Conservation (phyloP, 1,284 basidiomycete genomes). For the Pseudozyma sp. region DNA sequence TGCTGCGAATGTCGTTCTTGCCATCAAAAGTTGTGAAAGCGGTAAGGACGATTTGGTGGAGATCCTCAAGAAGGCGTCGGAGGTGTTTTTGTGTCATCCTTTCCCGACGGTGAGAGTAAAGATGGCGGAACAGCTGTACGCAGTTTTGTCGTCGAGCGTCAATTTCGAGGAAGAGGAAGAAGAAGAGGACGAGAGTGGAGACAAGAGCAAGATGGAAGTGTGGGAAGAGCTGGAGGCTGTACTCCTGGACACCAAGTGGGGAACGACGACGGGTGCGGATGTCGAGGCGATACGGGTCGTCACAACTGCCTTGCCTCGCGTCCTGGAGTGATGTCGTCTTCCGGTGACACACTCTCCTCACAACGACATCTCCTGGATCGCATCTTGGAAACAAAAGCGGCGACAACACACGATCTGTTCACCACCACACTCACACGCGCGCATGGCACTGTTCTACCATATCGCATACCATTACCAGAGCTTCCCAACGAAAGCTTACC, state of each 20-base stretch:
- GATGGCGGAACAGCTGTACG: slow-evolving; percentile 46
- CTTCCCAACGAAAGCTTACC: background rate
- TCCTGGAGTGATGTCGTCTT: background rate
- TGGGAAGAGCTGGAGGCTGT: slow-evolving; percentile 21
- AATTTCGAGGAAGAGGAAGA: slow-evolving; percentile 10
- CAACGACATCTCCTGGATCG: no score
- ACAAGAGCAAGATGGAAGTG: slow-evolving; percentile 1
- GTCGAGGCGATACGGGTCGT: background rate
- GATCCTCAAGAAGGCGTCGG: background rate
- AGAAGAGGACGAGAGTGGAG: background rate
- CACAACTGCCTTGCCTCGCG: background rate
- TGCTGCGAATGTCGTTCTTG: slow-evolving; percentile 16
- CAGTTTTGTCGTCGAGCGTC: slow-evolving; percentile 20
- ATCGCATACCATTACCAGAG: no score
- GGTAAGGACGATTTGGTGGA: background rate
- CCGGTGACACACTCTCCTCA: no score
- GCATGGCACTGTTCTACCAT: background rate
- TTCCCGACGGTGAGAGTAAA: slow-evolving; percentile 24
- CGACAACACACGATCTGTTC: no score
- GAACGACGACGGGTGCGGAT: background rate
- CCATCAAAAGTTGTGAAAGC: background rate
- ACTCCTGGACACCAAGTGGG: slow-evolving; percentile 44
- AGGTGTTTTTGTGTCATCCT: slow-evolving; percentile 18
- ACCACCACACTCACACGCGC: background rate
- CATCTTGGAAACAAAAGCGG: no score